Base-by-base conservation (phyloP, 345 rosid genomes). In the Sonneratia caseolaris region DNA sequence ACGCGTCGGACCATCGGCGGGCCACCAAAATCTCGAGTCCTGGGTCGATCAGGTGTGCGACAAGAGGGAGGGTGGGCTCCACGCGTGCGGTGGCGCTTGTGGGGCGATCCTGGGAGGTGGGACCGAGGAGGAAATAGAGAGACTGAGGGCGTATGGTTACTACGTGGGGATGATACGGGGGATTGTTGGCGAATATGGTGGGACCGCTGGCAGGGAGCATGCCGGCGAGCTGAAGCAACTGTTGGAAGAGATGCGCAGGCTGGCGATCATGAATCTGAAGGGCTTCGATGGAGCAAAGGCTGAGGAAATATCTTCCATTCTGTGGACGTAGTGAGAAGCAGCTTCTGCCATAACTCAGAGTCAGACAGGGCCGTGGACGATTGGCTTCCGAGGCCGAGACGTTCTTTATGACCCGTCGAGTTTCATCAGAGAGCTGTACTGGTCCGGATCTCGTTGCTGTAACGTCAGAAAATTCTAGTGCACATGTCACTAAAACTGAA, bases 51-150 rank as follows among this genome's bases (percentile, higher is more conserved):
- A 27, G 1, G 74, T 72, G 7, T 69, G 76, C 18, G 83, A 74
- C 70, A 85, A 79, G 38, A 83, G 83, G 64, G 88, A 84, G 70
- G 95, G 89, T 5, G 59, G 1, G 18, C 38, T 84, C 3, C 81
- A 89, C 69, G 83, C 82, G 19, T 89, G 94, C 37, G 87, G 83
- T 0, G 90, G 76, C 0, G 85, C 86, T 0, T 86, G 90, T 27
- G 95, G 95, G 3, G 89, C 87, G 18, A 89, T 89, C 71, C 38
- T 87, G 18, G 95, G 89, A 9, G 90, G 92, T 1, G 92, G 92
- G 64, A 79, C 72, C 6, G 83, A 87, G 59, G 85, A 76, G 69
- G 88, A 89, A 49, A 76, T 86, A 0, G 89, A 82, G 74, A 81
- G 61, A 73, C 16, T 89, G 75, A 83, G 88, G 66, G 83, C 65